These are phyloP conservation scores for Candida ovalis DNA, from an alignment of 805 yeast genomes.

Conservation along the genomic window DNA sequence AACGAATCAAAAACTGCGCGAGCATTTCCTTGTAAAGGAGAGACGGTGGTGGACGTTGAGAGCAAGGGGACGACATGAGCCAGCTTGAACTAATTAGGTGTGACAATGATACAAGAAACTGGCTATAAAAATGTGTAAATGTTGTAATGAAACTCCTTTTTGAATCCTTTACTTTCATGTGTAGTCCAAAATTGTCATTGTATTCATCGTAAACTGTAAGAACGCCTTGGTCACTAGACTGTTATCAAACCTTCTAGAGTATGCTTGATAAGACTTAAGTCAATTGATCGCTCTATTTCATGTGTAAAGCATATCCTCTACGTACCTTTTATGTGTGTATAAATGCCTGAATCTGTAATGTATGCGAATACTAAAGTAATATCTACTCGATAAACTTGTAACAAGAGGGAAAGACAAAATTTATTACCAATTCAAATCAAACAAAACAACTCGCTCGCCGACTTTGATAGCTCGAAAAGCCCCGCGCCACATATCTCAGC, in stretches of 20 bases:
- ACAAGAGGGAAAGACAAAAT: background rate
- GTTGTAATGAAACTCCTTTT: too few relatives aligned
- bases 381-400: background rate
- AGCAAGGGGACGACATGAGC: background rate
- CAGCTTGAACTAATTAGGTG: background rate
- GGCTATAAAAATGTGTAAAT: too few relatives aligned
- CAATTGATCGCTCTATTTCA: background rate
- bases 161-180: background rate
- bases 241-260: background rate
- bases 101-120: background rate
- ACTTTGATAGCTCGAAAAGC: background rate
- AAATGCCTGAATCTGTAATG: background rate
- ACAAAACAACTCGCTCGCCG: background rate
- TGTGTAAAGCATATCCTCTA: background rate
- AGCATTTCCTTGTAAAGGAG: background rate
- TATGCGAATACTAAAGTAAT: background rate
- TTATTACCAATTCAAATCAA: background rate
- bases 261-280: background rate
- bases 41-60: background rate
- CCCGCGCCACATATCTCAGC: background rate
- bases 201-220: background rate
- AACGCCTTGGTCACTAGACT: background rate
- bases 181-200: background rate
- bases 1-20: slow-evolving; percentile 2
- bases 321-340: background rate